Evolutionary conservation across 768 basidiomycete species (phyloP).

Genomic region (Russula emetica): DNA sequence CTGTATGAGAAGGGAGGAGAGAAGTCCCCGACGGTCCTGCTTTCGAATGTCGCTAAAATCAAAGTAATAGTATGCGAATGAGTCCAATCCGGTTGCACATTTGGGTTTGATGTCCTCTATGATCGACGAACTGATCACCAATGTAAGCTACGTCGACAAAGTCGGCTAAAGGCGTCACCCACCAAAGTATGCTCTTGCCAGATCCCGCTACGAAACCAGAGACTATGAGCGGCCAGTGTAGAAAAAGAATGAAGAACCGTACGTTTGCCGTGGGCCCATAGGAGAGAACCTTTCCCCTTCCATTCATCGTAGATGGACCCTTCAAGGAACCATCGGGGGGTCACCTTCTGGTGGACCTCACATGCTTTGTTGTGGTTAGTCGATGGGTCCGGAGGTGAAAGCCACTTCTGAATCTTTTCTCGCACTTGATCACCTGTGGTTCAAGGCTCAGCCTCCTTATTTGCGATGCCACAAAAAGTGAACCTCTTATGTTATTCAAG

Average conservation of each 20-base stretch:
- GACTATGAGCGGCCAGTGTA: neutral
- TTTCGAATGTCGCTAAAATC: conserved; percentile 1
- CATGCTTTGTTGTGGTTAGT: neutral
- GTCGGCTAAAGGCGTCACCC: no score
- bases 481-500: neutral
- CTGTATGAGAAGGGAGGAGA: conserved; percentile 4
- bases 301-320: neutral
- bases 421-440: neutral
- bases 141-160: neutral
- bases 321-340: conserved; percentile 1
- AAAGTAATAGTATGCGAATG: conserved; percentile 1
- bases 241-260: no score
- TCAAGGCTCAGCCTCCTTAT: neutral
- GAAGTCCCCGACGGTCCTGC: conserved; percentile 4
- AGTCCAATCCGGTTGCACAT: neutral
- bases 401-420: neutral
- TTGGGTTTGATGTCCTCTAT: neutral
- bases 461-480: neutral
- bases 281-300: no score
- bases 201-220: conserved; percentile 8
- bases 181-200: conserved; percentile 13
- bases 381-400: neutral
- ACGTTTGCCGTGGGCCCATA: no score
- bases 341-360: neutral
- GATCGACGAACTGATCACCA: conserved; percentile 1